Evolutionary conservation across 1,139 yeast genomes (phyloP), one percentile per base, ranked within the genome.

Genomic region (Magnusiomyces magnusii): DNA sequence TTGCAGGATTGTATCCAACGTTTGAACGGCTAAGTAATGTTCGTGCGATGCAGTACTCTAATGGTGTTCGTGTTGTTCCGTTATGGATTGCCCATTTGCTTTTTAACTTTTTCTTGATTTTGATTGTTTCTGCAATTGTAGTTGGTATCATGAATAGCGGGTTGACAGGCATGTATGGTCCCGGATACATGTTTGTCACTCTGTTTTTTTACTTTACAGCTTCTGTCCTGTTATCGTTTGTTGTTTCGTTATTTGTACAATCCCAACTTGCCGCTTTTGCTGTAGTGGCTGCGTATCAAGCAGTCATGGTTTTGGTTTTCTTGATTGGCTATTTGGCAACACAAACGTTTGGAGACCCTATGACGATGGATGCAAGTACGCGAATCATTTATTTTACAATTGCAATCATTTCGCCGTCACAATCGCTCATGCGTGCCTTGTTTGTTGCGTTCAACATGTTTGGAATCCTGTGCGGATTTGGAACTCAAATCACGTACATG

Each of bases 221-320:
- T 2, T 64, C 75, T 1, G 64, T 66, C 47, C 61, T 71, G 25
- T 58, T 71, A 10, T 65, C 74, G 2, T 73, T 66, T 57, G 68
- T 67, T 44, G 56, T 73, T 15, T 73, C 76, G 23, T 60, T 73
- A 47, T 61, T 73, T 53, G 72, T 71, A 39, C 62, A 64, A 28
- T 68, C 74, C 13, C 74, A 72, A 57, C 62, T 73, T 34, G 73
- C 76, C 1, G 76, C 76, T 1, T 73, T 73, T 66, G 76, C 76
- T 1, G 58, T 67, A 10, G 65, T 70, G 0, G 75, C 75, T 3
- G 71, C 73, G 9, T 64, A 66, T 49, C 74, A 71, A 47, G 73
- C 73, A 23, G 63, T 65, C 2, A 68, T 67, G 54, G 68, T 73
- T 56, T 58, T 73, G 51, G 60, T 70, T 17, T 73, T 71, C 62